Percentiles rank a stretch among this genome's conserved stretches.
phyloP scores from a whole-genome alignment of 2,329 filamentous ascomycete genomes.

The Knoxdaviesia proteae region DNA sequence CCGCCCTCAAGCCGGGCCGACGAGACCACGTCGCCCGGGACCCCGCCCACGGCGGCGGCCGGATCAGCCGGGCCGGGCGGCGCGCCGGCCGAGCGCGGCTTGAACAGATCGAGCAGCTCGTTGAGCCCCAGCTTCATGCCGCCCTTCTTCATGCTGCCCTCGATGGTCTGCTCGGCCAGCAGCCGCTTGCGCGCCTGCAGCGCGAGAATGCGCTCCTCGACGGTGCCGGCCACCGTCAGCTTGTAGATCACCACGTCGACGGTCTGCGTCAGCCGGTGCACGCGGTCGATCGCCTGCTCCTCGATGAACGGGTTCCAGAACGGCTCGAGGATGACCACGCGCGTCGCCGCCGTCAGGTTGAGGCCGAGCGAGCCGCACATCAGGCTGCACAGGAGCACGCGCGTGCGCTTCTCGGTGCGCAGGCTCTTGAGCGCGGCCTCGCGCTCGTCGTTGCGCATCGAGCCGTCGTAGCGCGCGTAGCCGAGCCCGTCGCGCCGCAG shows the following conservation, averaged over 20 bases:
- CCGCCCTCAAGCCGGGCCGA: too few relatives aligned
- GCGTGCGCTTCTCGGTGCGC: slow-evolving; percentile 50
- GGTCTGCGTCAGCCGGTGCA: slow-evolving; percentile 94
- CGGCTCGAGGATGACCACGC: slow-evolving; percentile 87
- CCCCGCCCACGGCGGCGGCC: too few relatives aligned
- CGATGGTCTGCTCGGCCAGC: slow-evolving; percentile 79
- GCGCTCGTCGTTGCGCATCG: slow-evolving; percentile 82
- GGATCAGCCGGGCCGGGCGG: too few relatives aligned
- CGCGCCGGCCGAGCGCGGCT: too few relatives aligned
- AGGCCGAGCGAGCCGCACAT: slow-evolving; percentile 85
- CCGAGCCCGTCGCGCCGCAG: slow-evolving; percentile 51
- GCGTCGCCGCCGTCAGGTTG: slow-evolving; percentile 80
- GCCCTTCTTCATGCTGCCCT: slow-evolving; percentile 51
- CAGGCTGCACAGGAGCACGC: slow-evolving; percentile 77
- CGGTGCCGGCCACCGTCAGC: slow-evolving; percentile 65
- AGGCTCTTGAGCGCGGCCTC: slow-evolving; percentile 68
- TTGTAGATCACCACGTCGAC: slow-evolving; percentile 91
- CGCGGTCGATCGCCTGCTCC: slow-evolving; percentile 95
- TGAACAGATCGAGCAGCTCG: slow-evolving; percentile 79
- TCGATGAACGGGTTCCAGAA: slow-evolving; percentile 99
- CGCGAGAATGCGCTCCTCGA: slow-evolving; percentile 87
- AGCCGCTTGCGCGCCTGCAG: slow-evolving; percentile 86
- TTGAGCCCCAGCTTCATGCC: slow-evolving; percentile 74
- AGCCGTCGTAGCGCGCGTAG: slow-evolving; percentile 81
- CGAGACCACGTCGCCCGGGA: too few relatives aligned